Percentiles rank a stretch among this genome's conserved stretches.
Evolutionary conservation across 495 filamentous ascomycete genomes (phyloP).

Genomic region (Aspergillus affinis): DNA sequence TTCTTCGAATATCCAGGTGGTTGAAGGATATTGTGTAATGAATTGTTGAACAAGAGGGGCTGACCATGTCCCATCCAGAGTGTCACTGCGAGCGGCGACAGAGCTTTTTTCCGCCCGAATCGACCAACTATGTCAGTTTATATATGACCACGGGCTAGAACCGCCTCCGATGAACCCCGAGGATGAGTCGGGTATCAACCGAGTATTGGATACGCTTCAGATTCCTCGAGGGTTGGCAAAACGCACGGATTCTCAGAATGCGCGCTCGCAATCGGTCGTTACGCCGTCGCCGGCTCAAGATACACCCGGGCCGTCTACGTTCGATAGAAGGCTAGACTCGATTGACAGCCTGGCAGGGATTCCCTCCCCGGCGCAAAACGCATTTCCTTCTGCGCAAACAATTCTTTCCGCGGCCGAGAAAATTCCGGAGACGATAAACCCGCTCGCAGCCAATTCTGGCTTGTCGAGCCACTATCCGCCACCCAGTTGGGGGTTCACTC

Average conservation of each 20-base stretch:
- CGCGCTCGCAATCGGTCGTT: not conserved
- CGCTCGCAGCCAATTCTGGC: conserved; percentile 26
- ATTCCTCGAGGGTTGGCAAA: conserved; percentile 35
- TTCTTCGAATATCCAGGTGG: not conserved
- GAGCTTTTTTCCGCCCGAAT: conserved; percentile 48
- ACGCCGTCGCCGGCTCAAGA: conserved; percentile 21
- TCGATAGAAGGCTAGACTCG: conserved; percentile 16
- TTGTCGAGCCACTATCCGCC: conserved; percentile 27
- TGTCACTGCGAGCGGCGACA: conserved; percentile 50
- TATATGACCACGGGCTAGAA: conserved; percentile 42
- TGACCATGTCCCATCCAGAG: conserved; percentile 25
- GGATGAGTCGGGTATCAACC: conserved; percentile 45
- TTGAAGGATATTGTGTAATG: not conserved
- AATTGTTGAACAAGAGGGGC: not conserved
- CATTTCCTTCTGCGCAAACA: conserved; percentile 12
- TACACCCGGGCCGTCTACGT: conserved; percentile 13
- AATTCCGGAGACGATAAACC: conserved; percentile 22
- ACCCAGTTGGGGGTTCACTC: conserved; percentile 39
- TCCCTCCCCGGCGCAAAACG: conserved; percentile 18
- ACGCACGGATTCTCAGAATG: conserved; percentile 2
- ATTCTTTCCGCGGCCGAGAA: conserved; percentile 19
- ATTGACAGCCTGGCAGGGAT: conserved; percentile 10
- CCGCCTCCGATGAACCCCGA: conserved; percentile 45
- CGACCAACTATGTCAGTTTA: conserved; percentile 48
- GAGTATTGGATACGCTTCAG: conserved; percentile 46